Base-by-base conservation (phyloP, 306 rosid genomes). In the Malus fusca region DNA sequence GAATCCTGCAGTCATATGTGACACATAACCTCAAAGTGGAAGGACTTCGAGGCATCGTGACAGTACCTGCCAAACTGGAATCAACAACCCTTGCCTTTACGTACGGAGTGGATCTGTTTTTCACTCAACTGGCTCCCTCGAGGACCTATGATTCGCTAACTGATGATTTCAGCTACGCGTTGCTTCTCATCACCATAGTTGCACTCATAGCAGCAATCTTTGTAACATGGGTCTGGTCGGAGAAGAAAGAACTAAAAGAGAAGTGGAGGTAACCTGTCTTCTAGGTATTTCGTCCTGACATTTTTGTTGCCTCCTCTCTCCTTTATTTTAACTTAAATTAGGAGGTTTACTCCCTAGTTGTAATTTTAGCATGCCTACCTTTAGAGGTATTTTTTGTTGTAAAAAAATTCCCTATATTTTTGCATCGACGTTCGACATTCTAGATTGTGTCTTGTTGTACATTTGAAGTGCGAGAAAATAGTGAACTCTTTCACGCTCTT, bases 161-260 rank as follows among this genome's bases (percentile, higher is more conserved):
- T 0, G 99, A 95, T 53, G 99, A 95, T 88, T 95, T 95, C 92
- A 95, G 93, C 91, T 95, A 90, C n/a, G 99, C 99, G 40, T 83
- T 95, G 74, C 97, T 95, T 77, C 99, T 95, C 52, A 75, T 95
- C 71, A 95, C 99, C 56, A 95, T 95, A 35, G 93, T 89, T 71
- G 99, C 85, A 5, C 96, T 95, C 58, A 81, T 95, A 64, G 97
- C 88, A 23, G 97, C 97, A 51, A 92, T 95, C 61, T 90, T 92
- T 73, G 89, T 85, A 60, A 92, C 99, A 10, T 92, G 97, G 97
- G 82, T 89, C 80, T 71, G 88, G 67, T 92, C 99, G 0, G 93
- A 95, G 87, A 89, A 89, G 84, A 95, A 95, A 86, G 99, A 95
- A 70, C 85, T 95, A 26, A 88, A 85, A 82, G 99, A 92, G 52